A percentile compares a stretch with the other conserved stretches of the same genome.
phyloP scores from a whole-genome alignment of 164 flowering plant species.

The Chimonanthus salicifolius region DNA sequence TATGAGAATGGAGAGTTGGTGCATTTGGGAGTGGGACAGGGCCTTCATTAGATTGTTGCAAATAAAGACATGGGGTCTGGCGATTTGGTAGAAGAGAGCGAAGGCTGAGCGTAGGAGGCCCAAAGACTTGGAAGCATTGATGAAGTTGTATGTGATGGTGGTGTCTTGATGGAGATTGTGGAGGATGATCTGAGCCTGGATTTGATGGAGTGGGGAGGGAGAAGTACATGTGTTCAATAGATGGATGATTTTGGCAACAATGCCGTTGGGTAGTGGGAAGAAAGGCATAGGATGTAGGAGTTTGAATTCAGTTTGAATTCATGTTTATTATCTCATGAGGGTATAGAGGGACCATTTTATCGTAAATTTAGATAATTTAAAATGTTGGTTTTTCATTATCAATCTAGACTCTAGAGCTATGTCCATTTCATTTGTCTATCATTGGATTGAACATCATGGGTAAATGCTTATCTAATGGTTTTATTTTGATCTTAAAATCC shows the following conservation, averaged over 20 bases:
- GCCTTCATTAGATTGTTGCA: constrained; percentile 51
- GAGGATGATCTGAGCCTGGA: constrained; percentile 48
- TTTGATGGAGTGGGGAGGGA: constrained; percentile 36
- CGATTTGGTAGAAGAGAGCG: constrained; percentile 25
- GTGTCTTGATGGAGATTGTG: constrained; percentile 36
- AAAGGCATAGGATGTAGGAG: not conserved
- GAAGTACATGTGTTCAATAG: constrained; percentile 22
- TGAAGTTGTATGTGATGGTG: constrained; percentile 34
- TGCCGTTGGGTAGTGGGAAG: constrained; percentile 7
- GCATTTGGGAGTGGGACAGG: constrained; percentile 34
- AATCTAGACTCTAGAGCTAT: too few relatives aligned
- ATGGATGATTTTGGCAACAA: constrained; percentile 20
- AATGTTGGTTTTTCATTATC: too few relatives aligned
- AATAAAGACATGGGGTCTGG: constrained; percentile 39
- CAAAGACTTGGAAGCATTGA: constrained; percentile 35
- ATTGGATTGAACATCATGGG: too few relatives aligned
- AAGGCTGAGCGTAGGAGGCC: constrained; percentile 27
- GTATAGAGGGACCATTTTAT: too few relatives aligned
- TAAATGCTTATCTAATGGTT: too few relatives aligned
- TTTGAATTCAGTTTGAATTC: not conserved
- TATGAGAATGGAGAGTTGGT: constrained; percentile 25
- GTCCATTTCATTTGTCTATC: too few relatives aligned
- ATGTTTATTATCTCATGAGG: too few relatives aligned
- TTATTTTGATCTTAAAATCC: too few relatives aligned
- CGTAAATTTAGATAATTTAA: too few relatives aligned